Conservation (phyloP, 2,329 filamentous ascomycete species). For the Didymella keratinophila region DNA sequence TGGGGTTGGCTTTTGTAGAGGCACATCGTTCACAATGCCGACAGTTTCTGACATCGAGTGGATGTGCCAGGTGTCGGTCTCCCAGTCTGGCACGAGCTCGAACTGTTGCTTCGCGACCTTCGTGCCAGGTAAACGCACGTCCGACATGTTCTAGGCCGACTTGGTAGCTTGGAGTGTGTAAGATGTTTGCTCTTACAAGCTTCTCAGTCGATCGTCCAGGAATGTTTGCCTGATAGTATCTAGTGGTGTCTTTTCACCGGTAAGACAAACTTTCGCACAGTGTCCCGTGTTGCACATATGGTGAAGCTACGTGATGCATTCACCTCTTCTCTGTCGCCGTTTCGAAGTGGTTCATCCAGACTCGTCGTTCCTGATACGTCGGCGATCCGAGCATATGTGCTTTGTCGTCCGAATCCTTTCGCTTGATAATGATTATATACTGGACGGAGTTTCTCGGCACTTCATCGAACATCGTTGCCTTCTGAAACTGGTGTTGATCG, state of each 20-base stretch:
- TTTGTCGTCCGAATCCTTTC: slow-evolving; percentile 19
- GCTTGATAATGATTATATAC: slow-evolving; percentile 32
- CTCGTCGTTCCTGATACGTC: slow-evolving; percentile 25
- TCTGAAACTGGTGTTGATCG: slow-evolving; percentile 30
- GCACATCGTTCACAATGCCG: neutral
- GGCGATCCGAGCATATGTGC: slow-evolving; percentile 33
- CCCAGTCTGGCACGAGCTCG: too few relatives aligned
- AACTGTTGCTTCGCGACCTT: too few relatives aligned
- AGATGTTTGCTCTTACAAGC: neutral
- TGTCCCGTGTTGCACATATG: neutral
- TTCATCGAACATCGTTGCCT: slow-evolving; percentile 39
- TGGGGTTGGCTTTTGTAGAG: neutral
- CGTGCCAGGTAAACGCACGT: too few relatives aligned
- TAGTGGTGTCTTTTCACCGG: neutral
- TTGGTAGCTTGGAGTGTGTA: neutral
- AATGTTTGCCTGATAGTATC: neutral
- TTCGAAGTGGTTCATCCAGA: slow-evolving; percentile 30
- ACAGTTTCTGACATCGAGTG: neutral
- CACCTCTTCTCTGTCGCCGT: neutral
- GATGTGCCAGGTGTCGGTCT: too few relatives aligned
- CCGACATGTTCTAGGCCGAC: too few relatives aligned
- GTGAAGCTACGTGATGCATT: neutral
- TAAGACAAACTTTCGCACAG: neutral
- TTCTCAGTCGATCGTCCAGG: neutral
- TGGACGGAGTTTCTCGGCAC: slow-evolving; percentile 35